Evolutionary conservation across 345 rosid genomes (phyloP).

Genomic region (Kandelia obovata): DNA sequence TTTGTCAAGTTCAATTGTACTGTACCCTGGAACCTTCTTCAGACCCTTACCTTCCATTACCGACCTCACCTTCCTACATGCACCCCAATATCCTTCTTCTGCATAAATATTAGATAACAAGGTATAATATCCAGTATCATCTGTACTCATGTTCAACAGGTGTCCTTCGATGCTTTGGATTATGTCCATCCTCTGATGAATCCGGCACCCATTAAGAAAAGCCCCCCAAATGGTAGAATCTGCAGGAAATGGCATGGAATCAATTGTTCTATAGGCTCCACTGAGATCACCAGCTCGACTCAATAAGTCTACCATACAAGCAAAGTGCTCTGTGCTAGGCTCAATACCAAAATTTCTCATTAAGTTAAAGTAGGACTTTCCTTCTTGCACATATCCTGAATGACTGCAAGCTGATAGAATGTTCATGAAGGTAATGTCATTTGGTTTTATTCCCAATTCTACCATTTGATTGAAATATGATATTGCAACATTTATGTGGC

Average conservation of each 20-base stretch:
- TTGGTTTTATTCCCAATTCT: conserved; percentile 56
- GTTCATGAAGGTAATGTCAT: conserved; percentile 77
- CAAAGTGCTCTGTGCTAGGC: conserved; percentile 67
- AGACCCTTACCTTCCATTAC: conserved; percentile 40
- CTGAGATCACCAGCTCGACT: conserved; percentile 73
- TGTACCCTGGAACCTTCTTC: conserved; percentile 69
- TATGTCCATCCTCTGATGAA: conserved; percentile 66
- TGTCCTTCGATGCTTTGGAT: conserved; percentile 44
- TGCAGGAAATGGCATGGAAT: conserved; percentile 56
- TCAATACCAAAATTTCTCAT: conserved; percentile 54
- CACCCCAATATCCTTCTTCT: conserved; percentile 74
- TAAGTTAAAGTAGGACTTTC: conserved; percentile 50
- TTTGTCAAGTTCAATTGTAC: conserved; percentile 29
- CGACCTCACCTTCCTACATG: conserved; percentile 44
- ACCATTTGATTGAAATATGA: conserved; percentile 62
- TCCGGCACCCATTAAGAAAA: conserved; percentile 73
- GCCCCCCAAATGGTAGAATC: conserved; percentile 69
- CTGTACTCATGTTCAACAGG: conserved; percentile 36
- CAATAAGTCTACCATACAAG: conserved; percentile 77
- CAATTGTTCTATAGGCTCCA: conserved; percentile 58
- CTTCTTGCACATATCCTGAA: conserved; percentile 62
- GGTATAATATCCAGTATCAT: conserved; percentile 66
- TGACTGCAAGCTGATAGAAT: conserved; percentile 80
- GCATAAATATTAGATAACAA: conserved; percentile 71
- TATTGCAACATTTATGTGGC: conserved; percentile 45